Conservation (phyloP, 805 yeast species). For the Candida succiphila region DNA sequence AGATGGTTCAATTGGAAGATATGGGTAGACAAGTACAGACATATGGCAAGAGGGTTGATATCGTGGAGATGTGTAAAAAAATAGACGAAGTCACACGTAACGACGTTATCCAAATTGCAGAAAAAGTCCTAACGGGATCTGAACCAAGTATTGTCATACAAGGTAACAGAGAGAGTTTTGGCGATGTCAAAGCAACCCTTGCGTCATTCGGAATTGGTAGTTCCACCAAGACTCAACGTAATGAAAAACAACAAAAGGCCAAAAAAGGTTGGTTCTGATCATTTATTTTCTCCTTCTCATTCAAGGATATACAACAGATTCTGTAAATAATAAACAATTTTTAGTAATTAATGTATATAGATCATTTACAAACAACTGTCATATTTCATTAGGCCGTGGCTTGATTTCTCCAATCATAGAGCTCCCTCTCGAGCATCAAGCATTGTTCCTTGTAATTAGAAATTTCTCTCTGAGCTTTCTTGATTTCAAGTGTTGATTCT, state of each 20-base stretch:
- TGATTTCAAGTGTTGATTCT: conserved; percentile 30
- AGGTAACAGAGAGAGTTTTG: conserved; percentile 79
- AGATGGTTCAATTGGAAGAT: conserved; percentile 90
- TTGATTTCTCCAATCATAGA: conserved; percentile 44
- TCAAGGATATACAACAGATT: too few species aligned
- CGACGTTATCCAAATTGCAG: conserved; percentile 69
- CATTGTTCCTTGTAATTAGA: conserved; percentile 44
- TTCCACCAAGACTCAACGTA: conserved; percentile 1
- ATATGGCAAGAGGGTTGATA: conserved; percentile 65
- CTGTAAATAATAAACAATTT: too few species aligned
- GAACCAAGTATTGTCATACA: conserved; percentile 83
- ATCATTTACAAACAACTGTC: too few species aligned
- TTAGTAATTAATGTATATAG: too few species aligned
- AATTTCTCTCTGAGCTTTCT: conserved; percentile 46
- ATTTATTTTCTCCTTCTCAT: background rate
- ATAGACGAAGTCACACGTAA: conserved; percentile 58
- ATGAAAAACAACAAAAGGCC: background rate
- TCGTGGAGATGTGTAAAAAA: conserved; percentile 70
- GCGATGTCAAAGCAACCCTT: conserved; percentile 65
- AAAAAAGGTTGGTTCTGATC: conserved; percentile 11
- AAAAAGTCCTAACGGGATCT: conserved; percentile 62
- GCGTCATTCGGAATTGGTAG: conserved; percentile 65
- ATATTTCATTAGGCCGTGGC: too few species aligned
- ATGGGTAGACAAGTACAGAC: conserved; percentile 90
- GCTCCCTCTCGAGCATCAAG: conserved; percentile 43